phyloP scores from a whole-genome alignment of 2,329 filamentous ascomycete genomes.

The Cladophialophora immunda region DNA sequence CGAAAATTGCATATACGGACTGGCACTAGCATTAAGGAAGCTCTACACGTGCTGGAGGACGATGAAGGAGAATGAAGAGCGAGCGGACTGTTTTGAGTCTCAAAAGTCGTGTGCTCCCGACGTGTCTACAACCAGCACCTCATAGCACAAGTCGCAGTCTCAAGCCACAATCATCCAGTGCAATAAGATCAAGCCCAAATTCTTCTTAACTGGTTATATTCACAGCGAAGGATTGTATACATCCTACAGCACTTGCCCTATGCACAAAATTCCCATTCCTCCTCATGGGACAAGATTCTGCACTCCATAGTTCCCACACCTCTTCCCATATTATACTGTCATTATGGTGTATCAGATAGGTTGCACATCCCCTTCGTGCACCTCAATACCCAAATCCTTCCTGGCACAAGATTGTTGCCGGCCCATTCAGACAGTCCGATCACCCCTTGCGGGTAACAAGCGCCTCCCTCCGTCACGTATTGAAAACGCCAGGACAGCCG shows the following conservation, averaged over 20 bases:
- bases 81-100: no score
- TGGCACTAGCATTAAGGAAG: no score
- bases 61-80: no score
- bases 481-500: conserved; percentile 5
- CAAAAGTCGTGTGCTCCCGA: no score
- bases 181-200: no score
- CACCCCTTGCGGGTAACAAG: not conserved
- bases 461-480: not conserved
- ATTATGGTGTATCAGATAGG: conserved; percentile 1
- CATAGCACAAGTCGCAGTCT: no score
- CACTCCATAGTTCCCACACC: not conserved
- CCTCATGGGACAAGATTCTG: not conserved
- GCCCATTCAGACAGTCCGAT: not conserved
- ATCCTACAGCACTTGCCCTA: not conserved
- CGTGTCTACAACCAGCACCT: no score
- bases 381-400: not conserved
- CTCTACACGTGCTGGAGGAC: no score
- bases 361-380: not conserved
- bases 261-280: not conserved
- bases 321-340: not conserved
- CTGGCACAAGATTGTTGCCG: not conserved
- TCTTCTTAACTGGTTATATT: not conserved
- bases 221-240: not conserved
- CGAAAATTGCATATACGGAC: no score
- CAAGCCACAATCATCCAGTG: no score